Evolutionary conservation across 1,139 yeast genomes (phyloP), one percentile per base, ranked within the genome.

Genomic region (Pichia cactophila): DNA sequence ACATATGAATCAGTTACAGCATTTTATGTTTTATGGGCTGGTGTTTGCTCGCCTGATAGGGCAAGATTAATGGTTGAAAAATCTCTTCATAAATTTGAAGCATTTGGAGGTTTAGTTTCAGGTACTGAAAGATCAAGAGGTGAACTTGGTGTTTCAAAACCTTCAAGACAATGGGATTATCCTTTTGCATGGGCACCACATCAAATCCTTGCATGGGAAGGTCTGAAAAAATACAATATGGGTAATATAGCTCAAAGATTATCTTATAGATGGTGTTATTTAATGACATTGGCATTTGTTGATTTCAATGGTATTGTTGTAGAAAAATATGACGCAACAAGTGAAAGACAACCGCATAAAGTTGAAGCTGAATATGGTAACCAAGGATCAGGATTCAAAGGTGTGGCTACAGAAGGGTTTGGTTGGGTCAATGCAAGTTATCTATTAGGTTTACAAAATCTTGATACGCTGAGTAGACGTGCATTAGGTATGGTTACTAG

Each of bases 171-270:
- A 69, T 92, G 98, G 98, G 98, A 92, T 66, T 92, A 83, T 64
- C 98, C 98, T 7, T 88, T 73, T 62, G 98, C 97, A 5, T 92
- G 98, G 98, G 97, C 98, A 0, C 98, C 98, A 2, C 98, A 94
- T 65, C 98, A 92, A 66, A 87, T 92, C 23, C 69, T 92, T 49
- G 94, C 96, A 0, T 92, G 98, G 98, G 78, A 78, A 42, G 98
- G 97, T 0, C 72, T 92, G 40, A 63, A 66, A 35, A 78, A 83
- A 50, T 92, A 92, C 63, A 95, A 94, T 0, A 87, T 74, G 61
- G 43, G 43, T 12, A 81, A 77, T 3, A 78, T 77, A 26, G 83
- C 94, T 3, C 74, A 83, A 53, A 71, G 97, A 54, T 69, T 92
- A 50, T 83, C 83, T 4, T 87, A 87, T 63, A 75, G 96, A 53